phyloP scores from a whole-genome alignment of 805 yeast genomes.

The Cyberlindnera mycetangii region DNA sequence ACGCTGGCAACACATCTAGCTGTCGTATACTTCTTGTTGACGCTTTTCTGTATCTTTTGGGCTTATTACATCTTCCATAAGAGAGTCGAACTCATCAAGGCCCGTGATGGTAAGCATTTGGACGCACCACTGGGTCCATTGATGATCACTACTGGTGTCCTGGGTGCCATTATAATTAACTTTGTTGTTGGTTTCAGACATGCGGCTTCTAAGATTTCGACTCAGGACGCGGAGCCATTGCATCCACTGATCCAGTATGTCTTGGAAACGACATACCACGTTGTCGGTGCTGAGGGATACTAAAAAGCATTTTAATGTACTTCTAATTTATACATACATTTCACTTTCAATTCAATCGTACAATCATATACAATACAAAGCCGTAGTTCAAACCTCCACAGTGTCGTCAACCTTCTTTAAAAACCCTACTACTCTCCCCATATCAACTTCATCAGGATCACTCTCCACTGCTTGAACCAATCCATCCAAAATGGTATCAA shows the following conservation, averaged over 20 bases:
- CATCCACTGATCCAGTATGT: constrained; percentile 29
- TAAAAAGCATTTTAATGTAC: not conserved
- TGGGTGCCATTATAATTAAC: constrained; percentile 65
- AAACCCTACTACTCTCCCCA: constrained; percentile 53
- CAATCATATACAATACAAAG: not conserved
- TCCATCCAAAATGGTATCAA: constrained; percentile 79
- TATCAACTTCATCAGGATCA: constrained; percentile 67
- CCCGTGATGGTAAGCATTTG: constrained; percentile 81
- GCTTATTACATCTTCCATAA: constrained; percentile 74
- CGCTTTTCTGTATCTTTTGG: constrained; percentile 85
- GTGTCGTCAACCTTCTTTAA: constrained; percentile 43
- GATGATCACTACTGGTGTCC: constrained; percentile 66
- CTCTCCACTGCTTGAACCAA: constrained; percentile 88
- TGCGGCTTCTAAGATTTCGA: constrained; percentile 27
- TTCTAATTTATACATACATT: too few relatives aligned
- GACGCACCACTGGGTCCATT: constrained; percentile 92
- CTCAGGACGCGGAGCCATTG: constrained; percentile 15
- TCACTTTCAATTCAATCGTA: too few relatives aligned
- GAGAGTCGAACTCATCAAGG: constrained; percentile 69
- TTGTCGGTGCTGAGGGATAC: constrained; percentile 32
- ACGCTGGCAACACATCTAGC: constrained; percentile 71
- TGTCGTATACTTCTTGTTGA: constrained; percentile 73
- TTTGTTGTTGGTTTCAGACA: constrained; percentile 63
- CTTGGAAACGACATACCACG: constrained; percentile 30
- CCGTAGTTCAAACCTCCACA: constrained; percentile 1